phyloP scores from a whole-genome alignment of 2,329 filamentous ascomycete species.

The Ascochyta lentis region DNA sequence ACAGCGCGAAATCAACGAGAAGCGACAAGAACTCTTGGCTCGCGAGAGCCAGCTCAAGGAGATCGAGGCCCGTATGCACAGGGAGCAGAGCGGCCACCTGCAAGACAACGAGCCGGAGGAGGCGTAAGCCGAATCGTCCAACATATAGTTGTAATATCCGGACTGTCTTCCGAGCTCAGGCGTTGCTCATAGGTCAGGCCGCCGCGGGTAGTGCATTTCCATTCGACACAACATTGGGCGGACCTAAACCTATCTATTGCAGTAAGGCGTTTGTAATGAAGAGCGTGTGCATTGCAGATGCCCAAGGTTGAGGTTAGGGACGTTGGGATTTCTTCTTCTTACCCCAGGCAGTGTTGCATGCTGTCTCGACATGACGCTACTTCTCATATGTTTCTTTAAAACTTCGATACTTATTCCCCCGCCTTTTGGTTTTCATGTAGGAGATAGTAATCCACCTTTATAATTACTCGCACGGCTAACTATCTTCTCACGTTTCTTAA shows the following conservation, averaged over 20 bases:
- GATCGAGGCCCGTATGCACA: slow-evolving; percentile 96
- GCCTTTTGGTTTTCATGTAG: slow-evolving; percentile 48
- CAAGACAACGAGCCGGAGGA: slow-evolving; percentile 43
- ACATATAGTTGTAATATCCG: slow-evolving; percentile 9
- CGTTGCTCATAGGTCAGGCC: slow-evolving; percentile 19
- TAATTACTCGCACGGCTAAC: slow-evolving; percentile 43
- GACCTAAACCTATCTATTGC: slow-evolving; percentile 35
- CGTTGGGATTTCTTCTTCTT: slow-evolving; percentile 39
- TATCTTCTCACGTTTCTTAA: not conserved
- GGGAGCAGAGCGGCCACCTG: slow-evolving; percentile 68
- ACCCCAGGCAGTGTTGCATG: slow-evolving; percentile 33
- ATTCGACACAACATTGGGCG: slow-evolving; percentile 28
- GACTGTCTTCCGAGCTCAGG: slow-evolving; percentile 11
- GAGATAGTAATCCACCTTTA: slow-evolving; percentile 50
- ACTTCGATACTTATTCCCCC: slow-evolving; percentile 51
- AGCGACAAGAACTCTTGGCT: slow-evolving; percentile 96
- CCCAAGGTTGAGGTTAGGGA: slow-evolving; percentile 30
- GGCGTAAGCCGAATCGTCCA: slow-evolving; percentile 29
- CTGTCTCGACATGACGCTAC: slow-evolving; percentile 44
- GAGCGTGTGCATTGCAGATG: slow-evolving; percentile 36
- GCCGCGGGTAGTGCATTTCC: slow-evolving; percentile 38
- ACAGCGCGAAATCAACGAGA: slow-evolving; percentile 99
- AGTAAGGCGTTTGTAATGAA: slow-evolving; percentile 46
- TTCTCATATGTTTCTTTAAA: slow-evolving; percentile 51
- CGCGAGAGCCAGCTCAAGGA: slow-evolving; percentile 98